A percentile compares a stretch with the other conserved stretches of the same genome.
phyloP scores from a whole-genome alignment of 768 basidiomycete species.

The Kwoniella sp. region DNA sequence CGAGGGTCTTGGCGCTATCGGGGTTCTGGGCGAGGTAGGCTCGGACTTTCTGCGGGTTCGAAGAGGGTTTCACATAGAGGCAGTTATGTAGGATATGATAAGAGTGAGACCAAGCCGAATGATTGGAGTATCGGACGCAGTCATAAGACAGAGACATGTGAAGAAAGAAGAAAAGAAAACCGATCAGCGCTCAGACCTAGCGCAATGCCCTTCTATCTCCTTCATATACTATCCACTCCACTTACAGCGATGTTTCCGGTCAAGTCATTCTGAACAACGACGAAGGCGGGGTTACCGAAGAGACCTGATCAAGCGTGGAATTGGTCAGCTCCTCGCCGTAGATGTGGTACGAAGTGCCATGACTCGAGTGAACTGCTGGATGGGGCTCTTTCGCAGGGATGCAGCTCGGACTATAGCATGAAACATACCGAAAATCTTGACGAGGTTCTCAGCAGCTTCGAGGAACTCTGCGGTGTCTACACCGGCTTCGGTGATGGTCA shows the following conservation, averaged over 20 bases:
- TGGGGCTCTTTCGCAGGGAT: no score
- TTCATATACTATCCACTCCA: no score
- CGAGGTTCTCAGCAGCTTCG: constrained; percentile 83
- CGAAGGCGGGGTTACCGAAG: constrained; percentile 80
- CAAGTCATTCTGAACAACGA: constrained; percentile 79
- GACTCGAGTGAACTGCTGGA: no score
- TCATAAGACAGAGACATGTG: no score
- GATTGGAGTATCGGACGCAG: no score
- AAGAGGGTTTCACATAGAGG: not conserved
- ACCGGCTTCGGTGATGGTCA: constrained; percentile 79
- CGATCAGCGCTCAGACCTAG: not conserved
- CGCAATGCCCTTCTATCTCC: not conserved
- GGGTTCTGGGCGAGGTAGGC: constrained; percentile 73
- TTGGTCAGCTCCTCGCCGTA: no score
- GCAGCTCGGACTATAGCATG: no score
- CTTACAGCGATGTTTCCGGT: constrained; percentile 85
- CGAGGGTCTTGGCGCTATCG: constrained; percentile 71
- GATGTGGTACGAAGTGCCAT: no score
- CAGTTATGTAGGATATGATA: no score
- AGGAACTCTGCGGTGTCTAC: constrained; percentile 86
- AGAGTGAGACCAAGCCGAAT: no score
- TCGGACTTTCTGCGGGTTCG: constrained; percentile 74
- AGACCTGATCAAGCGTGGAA: constrained; percentile 66
- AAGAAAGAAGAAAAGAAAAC: not conserved
- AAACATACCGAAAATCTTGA: constrained; percentile 87